These are phyloP conservation scores for Gastrodia elata DNA, from an alignment of 106 monocot species.

Conservation along the genomic window DNA sequence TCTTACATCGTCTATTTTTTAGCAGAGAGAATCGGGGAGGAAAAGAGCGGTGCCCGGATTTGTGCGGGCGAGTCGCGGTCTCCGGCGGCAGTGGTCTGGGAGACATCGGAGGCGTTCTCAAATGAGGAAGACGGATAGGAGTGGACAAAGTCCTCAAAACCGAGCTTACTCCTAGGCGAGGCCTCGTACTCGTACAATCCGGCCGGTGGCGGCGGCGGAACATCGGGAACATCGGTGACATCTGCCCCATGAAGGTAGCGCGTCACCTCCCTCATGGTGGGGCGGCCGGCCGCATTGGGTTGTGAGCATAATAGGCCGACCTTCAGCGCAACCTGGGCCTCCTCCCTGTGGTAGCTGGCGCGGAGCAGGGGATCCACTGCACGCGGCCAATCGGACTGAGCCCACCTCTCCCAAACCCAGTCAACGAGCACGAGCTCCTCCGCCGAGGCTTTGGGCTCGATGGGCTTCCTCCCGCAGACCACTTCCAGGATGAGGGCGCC, in stretches of 20 bases:
- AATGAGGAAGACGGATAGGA: constrained; percentile 23
- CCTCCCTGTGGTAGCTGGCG: background rate
- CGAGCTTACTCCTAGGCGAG: background rate
- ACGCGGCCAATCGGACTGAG: background rate
- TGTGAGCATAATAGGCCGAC: constrained; percentile 70
- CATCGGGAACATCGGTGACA: constrained; percentile 25
- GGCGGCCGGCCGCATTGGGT: constrained; percentile 22
- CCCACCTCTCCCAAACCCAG: constrained; percentile 8
- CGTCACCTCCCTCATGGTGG: constrained; percentile 15
- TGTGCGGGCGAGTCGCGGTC: background rate
- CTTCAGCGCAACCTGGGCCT: constrained; percentile 26
- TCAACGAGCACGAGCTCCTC: constrained; percentile 51
- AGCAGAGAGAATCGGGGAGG: no score
- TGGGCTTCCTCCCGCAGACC: constrained; percentile 64
- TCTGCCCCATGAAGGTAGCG: constrained; percentile 43
- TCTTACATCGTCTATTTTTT: no score
- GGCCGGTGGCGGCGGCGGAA: constrained; percentile 16
- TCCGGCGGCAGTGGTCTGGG: background rate
- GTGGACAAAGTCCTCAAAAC: constrained; percentile 40
- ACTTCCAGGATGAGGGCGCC: constrained; percentile 69
- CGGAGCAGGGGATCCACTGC: background rate
- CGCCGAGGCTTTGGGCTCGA: constrained; percentile 52
- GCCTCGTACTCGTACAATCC: background rate
- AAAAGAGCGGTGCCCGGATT: background rate
- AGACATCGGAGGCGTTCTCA: constrained; percentile 6